phyloP scores from a whole-genome alignment of 139 green algal species.

The Chlorella sp. region DNA sequence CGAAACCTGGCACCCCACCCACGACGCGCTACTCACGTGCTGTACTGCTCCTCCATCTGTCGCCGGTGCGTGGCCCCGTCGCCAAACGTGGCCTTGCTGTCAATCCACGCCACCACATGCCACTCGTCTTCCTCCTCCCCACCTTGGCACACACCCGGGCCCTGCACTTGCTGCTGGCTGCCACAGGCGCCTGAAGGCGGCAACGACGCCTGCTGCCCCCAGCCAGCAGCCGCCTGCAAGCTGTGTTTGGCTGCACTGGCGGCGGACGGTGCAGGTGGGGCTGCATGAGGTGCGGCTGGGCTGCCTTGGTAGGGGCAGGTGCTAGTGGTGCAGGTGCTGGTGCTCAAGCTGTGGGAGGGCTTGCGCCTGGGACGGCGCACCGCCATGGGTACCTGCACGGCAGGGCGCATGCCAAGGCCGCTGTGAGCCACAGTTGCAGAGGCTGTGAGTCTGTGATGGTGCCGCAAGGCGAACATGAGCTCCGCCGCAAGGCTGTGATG shows the following conservation, averaged over 20 bases:
- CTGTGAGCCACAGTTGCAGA: too few relatives aligned
- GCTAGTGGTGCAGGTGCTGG: too few relatives aligned
- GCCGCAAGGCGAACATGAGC: too few relatives aligned
- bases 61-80: constrained; percentile 59
- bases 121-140: constrained; percentile 24
- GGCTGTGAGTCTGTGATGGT: too few relatives aligned
- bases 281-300: too few relatives aligned
- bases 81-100: constrained; percentile 92
- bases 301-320: too few relatives aligned
- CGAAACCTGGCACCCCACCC: not conserved
- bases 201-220: not conserved
- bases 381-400: too few relatives aligned
- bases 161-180: not conserved
- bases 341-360: too few relatives aligned
- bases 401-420: too few relatives aligned
- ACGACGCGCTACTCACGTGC: constrained; percentile 25
- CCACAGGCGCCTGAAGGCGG: constrained; percentile 16
- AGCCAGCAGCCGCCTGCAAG: not conserved
- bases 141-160: constrained; percentile 31
- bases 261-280: too few relatives aligned
- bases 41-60: constrained; percentile 66
- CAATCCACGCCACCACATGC: constrained; percentile 83
- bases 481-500: too few relatives aligned
- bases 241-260: not conserved
- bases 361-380: too few relatives aligned